Evolutionary conservation across 352 stramenopile genomes (phyloP).

Genomic region (Thalassiosira exigua): DNA sequence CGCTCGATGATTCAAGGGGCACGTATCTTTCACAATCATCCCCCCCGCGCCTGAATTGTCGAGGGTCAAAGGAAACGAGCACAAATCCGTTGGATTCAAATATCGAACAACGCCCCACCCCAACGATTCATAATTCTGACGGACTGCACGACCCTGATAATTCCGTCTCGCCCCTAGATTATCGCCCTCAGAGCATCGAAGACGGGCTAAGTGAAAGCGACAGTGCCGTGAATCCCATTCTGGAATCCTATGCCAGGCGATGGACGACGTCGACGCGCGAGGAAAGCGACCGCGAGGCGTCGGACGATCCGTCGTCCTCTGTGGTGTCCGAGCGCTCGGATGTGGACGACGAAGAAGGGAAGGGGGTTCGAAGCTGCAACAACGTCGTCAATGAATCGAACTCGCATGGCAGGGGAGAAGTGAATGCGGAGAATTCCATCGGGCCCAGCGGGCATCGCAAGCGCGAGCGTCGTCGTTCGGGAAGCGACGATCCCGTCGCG

Average conservation of each 20-base stretch:
- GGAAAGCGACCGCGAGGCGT: not conserved
- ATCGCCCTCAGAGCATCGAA: conserved; percentile 9
- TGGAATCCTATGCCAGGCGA: conserved; percentile 36
- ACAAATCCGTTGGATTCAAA: not conserved
- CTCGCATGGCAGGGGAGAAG: no score
- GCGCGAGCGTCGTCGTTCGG: conserved; percentile 1
- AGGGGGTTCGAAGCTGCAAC: not conserved
- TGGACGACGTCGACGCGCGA: conserved; percentile 22
- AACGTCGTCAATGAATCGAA: no score
- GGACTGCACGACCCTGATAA: not conserved
- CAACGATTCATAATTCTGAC: not conserved
- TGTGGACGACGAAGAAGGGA: conserved; percentile 14
- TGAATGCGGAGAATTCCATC: no score
- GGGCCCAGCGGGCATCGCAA: no score
- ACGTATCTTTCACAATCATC: not conserved
- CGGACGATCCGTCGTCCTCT: conserved; percentile 34
- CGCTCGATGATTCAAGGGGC: not conserved
- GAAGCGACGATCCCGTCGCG: not conserved
- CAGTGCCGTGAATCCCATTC: not conserved
- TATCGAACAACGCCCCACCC: conserved; percentile 9
- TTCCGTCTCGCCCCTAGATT: conserved; percentile 33
- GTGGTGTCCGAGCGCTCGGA: conserved; percentile 22
- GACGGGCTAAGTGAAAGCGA: not conserved
- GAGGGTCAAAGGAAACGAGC: not conserved
- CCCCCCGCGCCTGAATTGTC: not conserved